Evolutionary conservation across 2,329 filamentous ascomycete species (phyloP).

Genomic region (Allantophomopsis cytisporea): DNA sequence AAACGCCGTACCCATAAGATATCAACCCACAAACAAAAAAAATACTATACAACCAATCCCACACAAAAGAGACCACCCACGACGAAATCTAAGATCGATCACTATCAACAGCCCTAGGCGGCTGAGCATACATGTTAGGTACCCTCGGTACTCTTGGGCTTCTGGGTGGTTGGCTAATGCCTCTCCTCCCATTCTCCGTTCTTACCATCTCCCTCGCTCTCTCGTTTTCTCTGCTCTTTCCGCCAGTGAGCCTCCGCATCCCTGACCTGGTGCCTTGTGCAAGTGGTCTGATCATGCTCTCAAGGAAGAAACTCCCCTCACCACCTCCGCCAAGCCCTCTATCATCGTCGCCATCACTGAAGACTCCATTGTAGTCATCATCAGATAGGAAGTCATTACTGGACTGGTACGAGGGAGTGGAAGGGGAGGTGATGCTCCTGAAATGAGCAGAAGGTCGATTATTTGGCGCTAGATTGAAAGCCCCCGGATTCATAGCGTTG

Average conservation of each 20-base stretch:
- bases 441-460: conserved; percentile 59
- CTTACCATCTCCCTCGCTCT: conserved; percentile 15
- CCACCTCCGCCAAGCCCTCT: conserved; percentile 13
- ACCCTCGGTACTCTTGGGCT: conserved; percentile 18
- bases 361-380: conserved; percentile 64
- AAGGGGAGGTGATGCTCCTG: conserved; percentile 76
- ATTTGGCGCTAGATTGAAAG: conserved; percentile 31
- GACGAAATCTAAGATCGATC: too few species aligned
- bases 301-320: conserved; percentile 36
- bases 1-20: too few species aligned
- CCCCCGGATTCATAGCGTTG: conserved; percentile 49
- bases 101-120: too few species aligned
- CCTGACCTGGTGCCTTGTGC: conserved; percentile 42
- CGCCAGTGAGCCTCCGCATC: conserved; percentile 49
- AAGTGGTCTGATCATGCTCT: conserved; percentile 46
- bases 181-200: conserved; percentile 11
- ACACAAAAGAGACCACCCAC: too few species aligned
- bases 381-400: conserved; percentile 53
- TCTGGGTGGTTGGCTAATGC: conserved; percentile 14
- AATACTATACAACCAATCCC: too few species aligned
- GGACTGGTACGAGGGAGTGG: conserved; percentile 39
- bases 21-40: too few species aligned
- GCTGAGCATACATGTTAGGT: conserved; percentile 4
- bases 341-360: conserved; percentile 66
- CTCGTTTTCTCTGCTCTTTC: conserved; percentile 21